Evolutionary conservation across 1,139 yeast species (phyloP).

Genomic region (Debaryomyces udenii): DNA sequence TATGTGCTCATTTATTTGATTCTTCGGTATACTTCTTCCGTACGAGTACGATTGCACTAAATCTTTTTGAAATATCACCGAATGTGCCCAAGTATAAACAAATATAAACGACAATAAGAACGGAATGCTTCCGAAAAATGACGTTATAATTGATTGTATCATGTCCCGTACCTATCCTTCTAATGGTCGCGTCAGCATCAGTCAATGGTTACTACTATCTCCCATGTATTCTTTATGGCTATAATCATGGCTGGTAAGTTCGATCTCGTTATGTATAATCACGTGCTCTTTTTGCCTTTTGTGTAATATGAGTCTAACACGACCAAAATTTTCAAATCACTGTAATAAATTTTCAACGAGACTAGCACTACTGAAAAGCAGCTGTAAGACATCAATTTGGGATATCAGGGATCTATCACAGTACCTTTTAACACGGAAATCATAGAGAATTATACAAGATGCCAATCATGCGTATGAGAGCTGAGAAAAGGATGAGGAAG

Average conservation of each 20-base stretch:
- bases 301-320: slow-evolving; percentile 1
- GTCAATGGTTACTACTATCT: no score
- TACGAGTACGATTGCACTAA: slow-evolving; percentile 28
- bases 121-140: slow-evolving; percentile 11
- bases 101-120: slow-evolving; percentile 19
- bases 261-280: no score
- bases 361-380: not conserved
- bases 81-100: slow-evolving; percentile 25
- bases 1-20: slow-evolving; percentile 27
- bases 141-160: not conserved
- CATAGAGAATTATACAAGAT: slow-evolving; percentile 24
- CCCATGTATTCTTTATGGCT: no score
- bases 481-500: slow-evolving; percentile 55
- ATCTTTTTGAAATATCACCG: slow-evolving; percentile 28
- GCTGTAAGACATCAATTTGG: not conserved
- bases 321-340: slow-evolving; percentile 1
- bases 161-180: no score
- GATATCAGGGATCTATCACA: slow-evolving; percentile 5
- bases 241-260: no score
- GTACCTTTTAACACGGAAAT: slow-evolving; percentile 1
- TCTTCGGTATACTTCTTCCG: slow-evolving; percentile 21
- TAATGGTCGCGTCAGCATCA: no score
- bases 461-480: slow-evolving; percentile 46
- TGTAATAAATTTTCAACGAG: slow-evolving; percentile 7
- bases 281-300: no score